Base-by-base conservation (phyloP, 1,284 basidiomycete genomes). In the Phaffia rhodozyma region DNA sequence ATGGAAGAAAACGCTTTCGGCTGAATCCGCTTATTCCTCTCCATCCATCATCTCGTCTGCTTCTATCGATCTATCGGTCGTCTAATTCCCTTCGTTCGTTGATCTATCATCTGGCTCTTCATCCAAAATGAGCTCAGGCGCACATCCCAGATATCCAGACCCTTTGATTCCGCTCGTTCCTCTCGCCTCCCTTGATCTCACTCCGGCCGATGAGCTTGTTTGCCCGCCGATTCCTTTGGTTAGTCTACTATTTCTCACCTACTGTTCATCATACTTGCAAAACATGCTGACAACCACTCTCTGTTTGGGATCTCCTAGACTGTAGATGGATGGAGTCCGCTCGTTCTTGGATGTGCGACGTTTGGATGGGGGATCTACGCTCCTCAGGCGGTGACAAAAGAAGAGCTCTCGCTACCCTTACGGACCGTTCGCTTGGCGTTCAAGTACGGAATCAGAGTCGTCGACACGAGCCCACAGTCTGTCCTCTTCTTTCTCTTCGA, bases 391-490 rank as follows among this genome's bases (percentile, higher is more conserved):
- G 25, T 56, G 1, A 62, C 60, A 5, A 74, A 78, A 18, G 81
- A 84, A 59, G 80, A 80, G n/a, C 76, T 82, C 55, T 76, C 79
- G 51, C 74, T 79, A 11, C 90, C 89, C 0, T 73, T 88, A 25
- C 81, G 86, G 32, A 83, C 86, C 21, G 82, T 92, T 21, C 81
- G 90, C 30, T 43, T 93, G 32, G 89, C 89, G 11, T 79, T 94
- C 57, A 79, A 89, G 57, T 93, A 92, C 75, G 93, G 92, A 23
- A 86, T 97, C 67, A 82, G 79, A 56, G 87, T 89, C 0, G 91
- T 98, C 72, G 94, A 98, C 73, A 97, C 94, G 0, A 82, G 86
- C 20, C 80, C 58, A 20, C 63, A 60, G 60, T 60, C 51, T 50
- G 58, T 58, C 29, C 48, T 53, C 62, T 9, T 49, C 20, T 23